Base-by-base conservation (phyloP, 805 yeast species). In the Yarrowia deformans region DNA sequence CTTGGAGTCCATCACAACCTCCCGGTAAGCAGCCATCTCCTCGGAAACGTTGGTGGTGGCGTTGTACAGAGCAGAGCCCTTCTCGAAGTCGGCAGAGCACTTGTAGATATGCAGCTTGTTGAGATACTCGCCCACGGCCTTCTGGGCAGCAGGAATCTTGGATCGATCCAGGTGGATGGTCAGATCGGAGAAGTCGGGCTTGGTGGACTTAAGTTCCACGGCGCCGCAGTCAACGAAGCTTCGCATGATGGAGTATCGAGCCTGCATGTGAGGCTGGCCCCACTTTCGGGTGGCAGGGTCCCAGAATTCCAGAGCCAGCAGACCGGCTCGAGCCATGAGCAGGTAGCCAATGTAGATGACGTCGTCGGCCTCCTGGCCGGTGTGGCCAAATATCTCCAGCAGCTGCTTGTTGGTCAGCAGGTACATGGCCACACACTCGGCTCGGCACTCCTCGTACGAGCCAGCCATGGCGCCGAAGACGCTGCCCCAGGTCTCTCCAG, bases 261-360 rank as follows among this genome's bases (percentile, higher is more conserved):
- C 97, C 80, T 91, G 97, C 92, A 91, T 91, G 77, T 92, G 97
- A 14, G 97, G 88, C 80, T 92, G 97, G 39, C 97, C 97, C 97
- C 97, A 92, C 79, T 91, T 91, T 70, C 82, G 81, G 37, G 91
- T 84, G 55, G 79, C 79, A 48, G 97, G 97, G 78, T 92, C 97
- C 92, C 96, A 92, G 77, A 84, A 90, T 78, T 92, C 97, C 75
- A 92, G 83, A 8, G 90, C 94, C 43, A 90, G 75, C 63, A 92
- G 81, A 70, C 97, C 97, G 7, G 97, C 97, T 73, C 97, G 84
- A 34, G 92, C 90, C 97, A 92, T 92, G 72, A 86, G 87, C 72
- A 91, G 80, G 73, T 88, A 90, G 16, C 93, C 90, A 50, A 90
- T 83, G 74, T 84, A 85, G 66, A 91, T 84, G 69, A 85, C 87